Percentiles rank a stretch among this genome's conserved stretches.
Conservation (phyloP, 2,329 filamentous ascomycete genomes). For the Monilinia vaccinii-corymbosi region DNA sequence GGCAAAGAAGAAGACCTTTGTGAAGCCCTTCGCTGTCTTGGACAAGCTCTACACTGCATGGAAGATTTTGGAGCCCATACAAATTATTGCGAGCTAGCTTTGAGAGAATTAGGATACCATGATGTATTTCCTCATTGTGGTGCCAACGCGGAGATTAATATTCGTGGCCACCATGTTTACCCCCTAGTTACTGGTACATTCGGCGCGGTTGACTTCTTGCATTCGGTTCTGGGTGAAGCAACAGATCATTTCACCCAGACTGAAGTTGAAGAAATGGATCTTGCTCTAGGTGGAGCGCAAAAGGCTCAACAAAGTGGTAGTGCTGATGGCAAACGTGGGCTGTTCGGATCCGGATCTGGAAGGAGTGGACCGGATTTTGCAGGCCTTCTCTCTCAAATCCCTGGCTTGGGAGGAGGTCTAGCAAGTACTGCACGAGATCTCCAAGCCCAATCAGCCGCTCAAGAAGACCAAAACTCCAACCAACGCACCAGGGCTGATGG, state of each 20-base stretch:
- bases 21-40: slow-evolving; percentile 60
- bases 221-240: slow-evolving; percentile 65
- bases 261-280: slow-evolving; percentile 72
- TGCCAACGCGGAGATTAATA: slow-evolving; percentile 52
- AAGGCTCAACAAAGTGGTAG: slow-evolving; percentile 27
- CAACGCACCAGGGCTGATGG: slow-evolving; percentile 30
- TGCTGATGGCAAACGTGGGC: slow-evolving; percentile 30
- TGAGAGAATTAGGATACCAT: slow-evolving; percentile 61
- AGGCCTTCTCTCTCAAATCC: slow-evolving; percentile 65
- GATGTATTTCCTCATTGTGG: slow-evolving; percentile 70
- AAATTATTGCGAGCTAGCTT: slow-evolving; percentile 71
- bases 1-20: slow-evolving; percentile 71
- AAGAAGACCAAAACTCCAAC: slow-evolving; percentile 48
- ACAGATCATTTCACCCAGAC: slow-evolving; percentile 80
- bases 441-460: slow-evolving; percentile 50
- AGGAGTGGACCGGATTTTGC: slow-evolving; percentile 51
- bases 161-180: slow-evolving; percentile 58
- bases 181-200: slow-evolving; percentile 70
- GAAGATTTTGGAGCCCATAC: slow-evolving; percentile 69
- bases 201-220: slow-evolving; percentile 75
- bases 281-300: slow-evolving; percentile 57
- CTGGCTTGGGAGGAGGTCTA: slow-evolving; percentile 56
- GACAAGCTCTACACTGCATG: slow-evolving; percentile 48
- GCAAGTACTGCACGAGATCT: slow-evolving; percentile 57
- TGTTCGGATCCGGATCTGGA: slow-evolving; percentile 30